Conservation (phyloP, 2,329 filamentous ascomycete species). For the Monosporascus ibericus region DNA sequence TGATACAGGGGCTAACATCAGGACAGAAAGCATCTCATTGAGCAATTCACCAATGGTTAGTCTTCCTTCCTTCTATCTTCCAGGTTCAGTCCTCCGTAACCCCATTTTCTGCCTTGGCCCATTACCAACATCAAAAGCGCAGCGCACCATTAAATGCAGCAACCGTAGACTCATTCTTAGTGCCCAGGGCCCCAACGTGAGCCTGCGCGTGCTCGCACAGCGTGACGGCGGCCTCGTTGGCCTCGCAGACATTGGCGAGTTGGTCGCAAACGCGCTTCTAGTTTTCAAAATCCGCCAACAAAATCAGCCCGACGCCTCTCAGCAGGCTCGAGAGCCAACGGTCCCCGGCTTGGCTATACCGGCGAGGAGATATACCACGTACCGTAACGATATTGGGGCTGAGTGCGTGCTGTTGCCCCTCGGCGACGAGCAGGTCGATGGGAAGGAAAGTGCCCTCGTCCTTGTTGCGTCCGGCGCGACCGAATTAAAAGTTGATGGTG, state of each 20-base stretch:
- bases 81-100: too few relatives aligned
- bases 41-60: too few relatives aligned
- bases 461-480: slow-evolving; percentile 41
- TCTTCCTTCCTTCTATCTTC: too few relatives aligned
- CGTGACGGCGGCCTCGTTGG: slow-evolving; percentile 46
- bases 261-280: slow-evolving; percentile 54
- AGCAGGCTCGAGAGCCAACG: not conserved
- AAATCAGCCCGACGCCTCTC: not conserved
- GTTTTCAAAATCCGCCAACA: not conserved
- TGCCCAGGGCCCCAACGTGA: slow-evolving; percentile 42
- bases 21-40: too few relatives aligned
- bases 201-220: slow-evolving; percentile 43
- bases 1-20: too few relatives aligned
- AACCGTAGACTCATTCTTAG: slow-evolving; percentile 41
- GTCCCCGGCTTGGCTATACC: not conserved
- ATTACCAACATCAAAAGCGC: slow-evolving; percentile 25
- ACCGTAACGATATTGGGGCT: slow-evolving; percentile 58
- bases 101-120: too few relatives aligned
- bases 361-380: not conserved
- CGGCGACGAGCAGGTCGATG: slow-evolving; percentile 45
- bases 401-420: slow-evolving; percentile 49
- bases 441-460: slow-evolving; percentile 55
- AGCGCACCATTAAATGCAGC: slow-evolving; percentile 39
- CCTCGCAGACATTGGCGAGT: slow-evolving; percentile 53
- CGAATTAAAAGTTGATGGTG: slow-evolving; percentile 50